Evolutionary conservation across 2,329 filamentous ascomycete species (phyloP), one percentile per base, ranked within the genome.

Genomic region (Microsporum audouinii): DNA sequence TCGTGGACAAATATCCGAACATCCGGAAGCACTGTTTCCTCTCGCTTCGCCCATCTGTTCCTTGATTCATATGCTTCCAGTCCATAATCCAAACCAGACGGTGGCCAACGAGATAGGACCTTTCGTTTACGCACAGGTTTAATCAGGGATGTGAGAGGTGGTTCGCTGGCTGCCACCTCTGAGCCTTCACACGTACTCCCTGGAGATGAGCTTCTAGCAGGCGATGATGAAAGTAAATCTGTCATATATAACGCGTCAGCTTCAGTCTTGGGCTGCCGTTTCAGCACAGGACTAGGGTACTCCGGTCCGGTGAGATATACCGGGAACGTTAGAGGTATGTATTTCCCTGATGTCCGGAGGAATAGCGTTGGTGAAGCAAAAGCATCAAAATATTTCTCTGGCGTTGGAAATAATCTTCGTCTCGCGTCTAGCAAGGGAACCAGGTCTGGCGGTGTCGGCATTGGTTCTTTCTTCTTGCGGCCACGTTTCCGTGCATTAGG

Each of bases 281-380:
- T 64, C 6, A 72, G 61, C 0, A 74, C 65, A 0, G 73, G 73
- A 2, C 71, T 61, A 1, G 73, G 71, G 59, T 74, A 70, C 2
- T 68, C 69, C 0, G 71, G 67, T 0, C 73, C 73, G 0, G 67
- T 73, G 0, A 68, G 63, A 59, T 75, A 75, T 14, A 64, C 61
- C 1, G 73, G 73, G 49, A 73, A 73, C 1, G 12, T 38, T 2
- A 64, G 66, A 0, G 73, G 76, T 3, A 72, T 72, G 49, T 76
- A 73, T 58, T 72, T 70, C 0, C 75, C 75, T 0, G 76, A 64
- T 0, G 75, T 73, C 27, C 76, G 72, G 6, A 78, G 70, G 57
- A 77, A 76, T 5, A 77, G 63, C 2, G 73, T 65, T 0, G 76
- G 76, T 2, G 74, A 76, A 0, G 76, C 75, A 61, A 78, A 78